Evolutionary conservation across 176 grass and related monocot species (phyloP).

Genomic region (Triticum dicoccoides): DNA sequence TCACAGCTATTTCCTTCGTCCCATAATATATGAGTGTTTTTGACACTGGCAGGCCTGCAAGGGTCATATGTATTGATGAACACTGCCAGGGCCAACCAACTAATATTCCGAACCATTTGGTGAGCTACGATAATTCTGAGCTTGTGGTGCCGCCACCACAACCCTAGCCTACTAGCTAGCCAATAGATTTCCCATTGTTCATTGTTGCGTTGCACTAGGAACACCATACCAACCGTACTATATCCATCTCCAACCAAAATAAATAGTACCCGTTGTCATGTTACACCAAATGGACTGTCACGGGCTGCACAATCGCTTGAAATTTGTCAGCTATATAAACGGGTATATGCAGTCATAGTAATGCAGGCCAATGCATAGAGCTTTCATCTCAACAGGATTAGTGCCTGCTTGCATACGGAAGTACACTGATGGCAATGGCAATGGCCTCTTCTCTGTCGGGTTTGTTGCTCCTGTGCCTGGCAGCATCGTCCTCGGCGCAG

Average conservation of each 20-base stretch:
- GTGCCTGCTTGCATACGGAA: background rate
- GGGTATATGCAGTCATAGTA: background rate
- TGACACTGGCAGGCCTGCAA: background rate
- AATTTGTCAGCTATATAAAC: background rate
- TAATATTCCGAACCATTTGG: background rate
- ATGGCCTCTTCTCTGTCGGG: constrained; percentile 13
- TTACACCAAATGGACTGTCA: background rate
- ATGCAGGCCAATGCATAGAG: background rate
- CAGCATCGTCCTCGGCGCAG: constrained; percentile 41
- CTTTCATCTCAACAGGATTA: background rate
- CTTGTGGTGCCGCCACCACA: background rate
- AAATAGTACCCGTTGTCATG: background rate
- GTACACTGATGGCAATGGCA: background rate
- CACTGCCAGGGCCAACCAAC: background rate
- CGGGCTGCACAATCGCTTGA: background rate
- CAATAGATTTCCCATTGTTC: background rate
- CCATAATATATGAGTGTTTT: no score
- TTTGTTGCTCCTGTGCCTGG: constrained; percentile 30
- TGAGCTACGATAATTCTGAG: background rate
- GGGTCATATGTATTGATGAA: background rate
- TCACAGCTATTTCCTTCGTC: no score
- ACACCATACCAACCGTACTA: background rate
- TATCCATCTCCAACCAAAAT: background rate
- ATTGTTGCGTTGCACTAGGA: background rate
- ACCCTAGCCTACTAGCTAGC: background rate